Evolutionary conservation across 805 yeast species (phyloP).

Genomic region (Candida rishiriensis): DNA sequence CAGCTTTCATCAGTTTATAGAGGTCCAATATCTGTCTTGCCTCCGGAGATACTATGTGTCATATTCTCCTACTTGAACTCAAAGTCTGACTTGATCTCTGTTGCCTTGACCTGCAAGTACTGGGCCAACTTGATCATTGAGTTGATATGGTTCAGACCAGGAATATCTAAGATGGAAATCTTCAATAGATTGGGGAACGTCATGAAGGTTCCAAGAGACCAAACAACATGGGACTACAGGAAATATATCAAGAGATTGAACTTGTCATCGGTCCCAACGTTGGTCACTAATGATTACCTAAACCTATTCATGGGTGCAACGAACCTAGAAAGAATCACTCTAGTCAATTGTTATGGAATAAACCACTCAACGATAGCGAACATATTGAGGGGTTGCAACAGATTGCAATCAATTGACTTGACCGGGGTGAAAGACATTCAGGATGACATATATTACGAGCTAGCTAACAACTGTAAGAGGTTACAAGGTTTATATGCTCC

Average conservation of each 20-base stretch:
- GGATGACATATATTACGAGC: constrained; percentile 65
- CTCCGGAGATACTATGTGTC: constrained; percentile 59
- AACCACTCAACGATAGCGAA: constrained; percentile 56
- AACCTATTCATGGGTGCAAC: constrained; percentile 60
- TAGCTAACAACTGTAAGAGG: constrained; percentile 68
- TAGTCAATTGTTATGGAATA: constrained; percentile 72
- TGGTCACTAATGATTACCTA: constrained; percentile 62
- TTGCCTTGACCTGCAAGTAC: constrained; percentile 70
- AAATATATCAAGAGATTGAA: constrained; percentile 74
- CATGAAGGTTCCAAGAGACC: constrained; percentile 41
- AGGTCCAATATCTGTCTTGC: constrained; percentile 40
- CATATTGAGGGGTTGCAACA: constrained; percentile 59
- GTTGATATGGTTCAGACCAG: constrained; percentile 84
- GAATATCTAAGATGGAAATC: constrained; percentile 46
- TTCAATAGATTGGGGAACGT: constrained; percentile 52
- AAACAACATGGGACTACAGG: constrained; percentile 64
- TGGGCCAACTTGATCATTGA: constrained; percentile 80
- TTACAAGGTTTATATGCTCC: constrained; percentile 90
- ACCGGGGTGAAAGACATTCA: constrained; percentile 67
- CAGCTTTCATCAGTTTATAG: constrained; percentile 5
- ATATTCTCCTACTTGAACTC: constrained; percentile 62
- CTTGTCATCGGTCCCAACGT: constrained; percentile 65
- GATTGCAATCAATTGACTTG: constrained; percentile 80
- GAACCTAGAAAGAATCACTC: constrained; percentile 78
- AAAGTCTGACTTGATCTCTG: constrained; percentile 52